phyloP scores from a whole-genome alignment of 805 yeast species.

The Alloascoidea africana region DNA sequence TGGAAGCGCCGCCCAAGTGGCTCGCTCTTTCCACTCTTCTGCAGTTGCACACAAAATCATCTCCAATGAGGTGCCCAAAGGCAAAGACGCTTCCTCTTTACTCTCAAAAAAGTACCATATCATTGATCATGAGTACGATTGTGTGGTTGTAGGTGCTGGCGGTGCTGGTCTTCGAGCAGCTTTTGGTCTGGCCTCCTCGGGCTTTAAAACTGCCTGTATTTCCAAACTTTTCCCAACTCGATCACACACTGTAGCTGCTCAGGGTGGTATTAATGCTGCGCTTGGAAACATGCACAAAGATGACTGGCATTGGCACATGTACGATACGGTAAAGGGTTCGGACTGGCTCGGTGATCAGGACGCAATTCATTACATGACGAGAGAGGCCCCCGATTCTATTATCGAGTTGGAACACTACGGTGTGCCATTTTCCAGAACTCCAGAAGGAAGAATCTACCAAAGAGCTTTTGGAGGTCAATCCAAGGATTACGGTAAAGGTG shows the following conservation, averaged over 20 bases:
- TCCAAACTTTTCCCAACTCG: constrained; percentile 96
- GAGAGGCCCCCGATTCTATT: constrained; percentile 92
- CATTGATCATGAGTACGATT: constrained; percentile 95
- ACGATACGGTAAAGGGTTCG: constrained; percentile 97
- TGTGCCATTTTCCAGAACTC: constrained; percentile 95
- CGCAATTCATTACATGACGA: constrained; percentile 97
- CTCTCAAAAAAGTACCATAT: constrained; percentile 50
- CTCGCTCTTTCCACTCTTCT: constrained; percentile 16
- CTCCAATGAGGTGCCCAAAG: constrained; percentile 14
- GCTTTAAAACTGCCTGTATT: constrained; percentile 94
- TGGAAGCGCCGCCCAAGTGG: no score
- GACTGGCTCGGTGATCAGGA: constrained; percentile 99
- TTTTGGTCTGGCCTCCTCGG: constrained; percentile 92
- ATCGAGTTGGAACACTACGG: constrained; percentile 97
- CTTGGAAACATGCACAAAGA: constrained; percentile 96
- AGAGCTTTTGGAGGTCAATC: constrained; percentile 99
- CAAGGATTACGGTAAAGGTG: constrained; percentile 91
- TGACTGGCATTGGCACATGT: constrained; percentile 99
- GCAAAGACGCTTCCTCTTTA: constrained; percentile 15
- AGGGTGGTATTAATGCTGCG: constrained; percentile 99
- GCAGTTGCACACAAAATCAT: constrained; percentile 15
- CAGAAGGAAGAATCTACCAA: constrained; percentile 93
- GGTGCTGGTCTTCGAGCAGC: constrained; percentile 99
- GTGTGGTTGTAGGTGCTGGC: constrained; percentile 97
- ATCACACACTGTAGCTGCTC: constrained; percentile 98